Percentiles rank a stretch among this genome's conserved stretches.
These are phyloP conservation scores for Hirsutella minnesotensis DNA, from an alignment of 2,329 filamentous ascomycete genomes.

Conservation along the genomic window DNA sequence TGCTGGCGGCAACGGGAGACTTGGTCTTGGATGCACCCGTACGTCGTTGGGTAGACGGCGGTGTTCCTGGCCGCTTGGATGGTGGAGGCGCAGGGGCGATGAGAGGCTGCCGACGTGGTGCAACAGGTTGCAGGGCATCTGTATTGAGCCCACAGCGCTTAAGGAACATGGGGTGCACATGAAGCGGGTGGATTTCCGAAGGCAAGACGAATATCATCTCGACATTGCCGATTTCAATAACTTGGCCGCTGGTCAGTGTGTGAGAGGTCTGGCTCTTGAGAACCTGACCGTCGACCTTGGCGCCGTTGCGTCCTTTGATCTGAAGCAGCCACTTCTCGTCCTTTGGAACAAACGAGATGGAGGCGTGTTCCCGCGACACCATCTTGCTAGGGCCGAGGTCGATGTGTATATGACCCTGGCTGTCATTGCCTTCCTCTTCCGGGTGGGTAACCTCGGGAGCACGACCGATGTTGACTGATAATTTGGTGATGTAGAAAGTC, in stretches of 20 bases:
- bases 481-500: conserved; percentile 71
- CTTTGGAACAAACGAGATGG: conserved; percentile 60
- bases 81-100: conserved; percentile 49
- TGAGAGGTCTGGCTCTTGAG: conserved; percentile 56
- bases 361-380: conserved; percentile 65
- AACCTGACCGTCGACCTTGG: conserved; percentile 66
- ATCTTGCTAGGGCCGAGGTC: conserved; percentile 79
- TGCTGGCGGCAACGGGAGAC: conserved; percentile 21
- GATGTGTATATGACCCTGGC: conserved; percentile 58
- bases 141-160: conserved; percentile 49
- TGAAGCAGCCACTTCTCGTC: conserved; percentile 68
- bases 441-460: conserved; percentile 39
- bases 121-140: conserved; percentile 14
- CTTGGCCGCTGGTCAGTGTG: conserved; percentile 69
- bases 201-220: conserved; percentile 99
- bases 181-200: conserved; percentile 51
- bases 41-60: conserved; percentile 31
- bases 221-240: conserved; percentile 81
- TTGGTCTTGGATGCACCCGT: conserved; percentile 11
- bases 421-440: conserved; percentile 27
- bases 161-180: conserved; percentile 57
- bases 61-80: conserved; percentile 49
- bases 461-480: conserved; percentile 67
- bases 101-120: conserved; percentile 28
- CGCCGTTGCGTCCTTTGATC: conserved; percentile 84